These are phyloP conservation scores for Sclerotinia subarctica DNA, from an alignment of 2,329 filamentous ascomycete genomes.

Conservation along the genomic window DNA sequence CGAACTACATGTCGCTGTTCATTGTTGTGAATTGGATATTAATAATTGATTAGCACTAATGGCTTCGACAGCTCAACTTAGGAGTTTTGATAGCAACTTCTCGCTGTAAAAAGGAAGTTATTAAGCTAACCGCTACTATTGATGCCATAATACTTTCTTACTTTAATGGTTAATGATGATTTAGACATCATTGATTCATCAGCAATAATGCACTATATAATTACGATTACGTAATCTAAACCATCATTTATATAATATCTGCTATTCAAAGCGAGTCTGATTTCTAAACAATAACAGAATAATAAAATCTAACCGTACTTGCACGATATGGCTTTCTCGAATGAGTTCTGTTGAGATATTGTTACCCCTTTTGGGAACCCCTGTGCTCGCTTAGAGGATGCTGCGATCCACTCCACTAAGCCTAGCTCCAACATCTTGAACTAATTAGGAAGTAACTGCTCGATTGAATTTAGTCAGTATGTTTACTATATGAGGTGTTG, in stretches of 20 bases:
- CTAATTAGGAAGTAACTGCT: too few relatives aligned
- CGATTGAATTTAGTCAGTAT: too few relatives aligned
- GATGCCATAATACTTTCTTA: too few relatives aligned
- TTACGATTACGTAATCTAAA: not conserved
- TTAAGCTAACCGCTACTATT: too few relatives aligned
- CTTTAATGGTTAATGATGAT: too few relatives aligned
- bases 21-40: not conserved
- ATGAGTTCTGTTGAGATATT: too few relatives aligned
- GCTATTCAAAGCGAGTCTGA: not conserved
- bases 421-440: too few relatives aligned
- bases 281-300: not conserved
- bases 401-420: too few relatives aligned
- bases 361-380: not conserved
- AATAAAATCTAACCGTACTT: not conserved
- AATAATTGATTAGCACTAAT: not conserved
- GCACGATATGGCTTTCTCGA: too few relatives aligned
- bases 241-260: not conserved
- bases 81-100: not conserved
- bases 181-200: not conserved
- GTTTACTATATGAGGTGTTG: too few relatives aligned
- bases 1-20: not conserved
- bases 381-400: not conserved
- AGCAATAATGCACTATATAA: not conserved
- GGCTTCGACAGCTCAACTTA: not conserved
- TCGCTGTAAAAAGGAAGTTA: rapidly evolving